Conservation (phyloP, 2,329 filamentous ascomycete genomes). For the Aspergillus japonicus region DNA sequence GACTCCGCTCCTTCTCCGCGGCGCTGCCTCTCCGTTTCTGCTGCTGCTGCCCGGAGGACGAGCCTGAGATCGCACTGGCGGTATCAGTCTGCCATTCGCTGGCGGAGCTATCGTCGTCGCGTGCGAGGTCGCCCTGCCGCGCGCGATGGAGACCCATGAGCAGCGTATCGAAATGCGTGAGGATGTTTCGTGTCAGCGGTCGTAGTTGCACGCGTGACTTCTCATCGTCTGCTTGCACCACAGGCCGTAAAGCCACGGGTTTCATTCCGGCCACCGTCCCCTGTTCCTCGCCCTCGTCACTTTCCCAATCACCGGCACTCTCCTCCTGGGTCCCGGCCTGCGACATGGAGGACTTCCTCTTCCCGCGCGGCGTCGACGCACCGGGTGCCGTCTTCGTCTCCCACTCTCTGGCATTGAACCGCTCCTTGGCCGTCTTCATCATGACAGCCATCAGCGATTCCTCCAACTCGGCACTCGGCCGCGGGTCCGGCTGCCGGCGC, state of each 20-base stretch:
- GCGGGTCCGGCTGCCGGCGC: constrained; percentile 43
- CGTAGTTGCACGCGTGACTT: constrained; percentile 62
- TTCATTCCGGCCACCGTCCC: background rate
- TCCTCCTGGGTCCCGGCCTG: constrained; percentile 15
- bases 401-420: constrained; percentile 51
- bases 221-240: constrained; percentile 69
- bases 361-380: background rate
- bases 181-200: constrained; percentile 68
- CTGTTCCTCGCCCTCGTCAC: constrained; percentile 17
- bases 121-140: constrained; percentile 51
- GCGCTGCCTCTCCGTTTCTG: constrained; percentile 7
- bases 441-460: constrained; percentile 68
- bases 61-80: constrained; percentile 24
- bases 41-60: constrained; percentile 17
- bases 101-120: constrained; percentile 25
- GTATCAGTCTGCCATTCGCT: constrained; percentile 31
- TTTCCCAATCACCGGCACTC: constrained; percentile 21
- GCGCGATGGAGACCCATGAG: constrained; percentile 69
- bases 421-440: constrained; percentile 66
- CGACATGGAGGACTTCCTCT: constrained; percentile 1
- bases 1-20: constrained; percentile 13
- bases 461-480: constrained; percentile 63
- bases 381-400: constrained; percentile 2
- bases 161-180: constrained; percentile 67
- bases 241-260: constrained; percentile 40